A percentile compares a stretch with the other conserved stretches of the same genome.
Evolutionary conservation across 75 land plant species (phyloP).

Genomic region (Sequoia sempervirens): DNA sequence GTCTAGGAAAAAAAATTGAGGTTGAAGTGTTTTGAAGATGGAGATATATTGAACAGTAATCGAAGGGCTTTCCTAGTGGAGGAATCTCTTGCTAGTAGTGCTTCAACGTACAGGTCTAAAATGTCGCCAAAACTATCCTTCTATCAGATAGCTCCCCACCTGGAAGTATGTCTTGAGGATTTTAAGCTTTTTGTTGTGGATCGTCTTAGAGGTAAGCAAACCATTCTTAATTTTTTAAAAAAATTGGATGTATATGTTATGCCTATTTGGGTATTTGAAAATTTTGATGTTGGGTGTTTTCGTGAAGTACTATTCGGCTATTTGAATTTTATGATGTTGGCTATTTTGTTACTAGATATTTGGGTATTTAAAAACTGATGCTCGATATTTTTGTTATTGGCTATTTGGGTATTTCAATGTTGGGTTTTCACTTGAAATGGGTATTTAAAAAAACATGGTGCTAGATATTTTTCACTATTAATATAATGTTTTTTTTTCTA

Average conservation of each 20-base stretch:
- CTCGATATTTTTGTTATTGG: too few relatives aligned
- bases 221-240: too few relatives aligned
- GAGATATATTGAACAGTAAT: slow-evolving; percentile 1
- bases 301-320: neutral
- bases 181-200: slow-evolving; percentile 89
- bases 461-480: too few relatives aligned
- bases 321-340: too few relatives aligned
- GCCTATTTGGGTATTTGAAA: too few relatives aligned
- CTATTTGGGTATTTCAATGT: too few relatives aligned
- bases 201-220: slow-evolving; percentile 65
- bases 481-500: neutral
- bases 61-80: neutral
- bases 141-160: slow-evolving; percentile 57
- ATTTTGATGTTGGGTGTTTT: neutral
- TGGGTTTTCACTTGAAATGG: too few relatives aligned
- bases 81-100: neutral
- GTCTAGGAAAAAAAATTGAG: neutral
- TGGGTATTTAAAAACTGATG: too few relatives aligned
- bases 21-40: neutral
- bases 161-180: slow-evolving; percentile 81
- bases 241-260: too few relatives aligned
- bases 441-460: too few relatives aligned
- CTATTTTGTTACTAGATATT: too few relatives aligned
- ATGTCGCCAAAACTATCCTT: slow-evolving; percentile 32
- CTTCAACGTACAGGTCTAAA: neutral